A percentile compares a stretch with the other conserved stretches of the same genome.
Evolutionary conservation across 2,329 filamentous ascomycete genomes (phyloP).

Genomic region (Microcera coccophila): DNA sequence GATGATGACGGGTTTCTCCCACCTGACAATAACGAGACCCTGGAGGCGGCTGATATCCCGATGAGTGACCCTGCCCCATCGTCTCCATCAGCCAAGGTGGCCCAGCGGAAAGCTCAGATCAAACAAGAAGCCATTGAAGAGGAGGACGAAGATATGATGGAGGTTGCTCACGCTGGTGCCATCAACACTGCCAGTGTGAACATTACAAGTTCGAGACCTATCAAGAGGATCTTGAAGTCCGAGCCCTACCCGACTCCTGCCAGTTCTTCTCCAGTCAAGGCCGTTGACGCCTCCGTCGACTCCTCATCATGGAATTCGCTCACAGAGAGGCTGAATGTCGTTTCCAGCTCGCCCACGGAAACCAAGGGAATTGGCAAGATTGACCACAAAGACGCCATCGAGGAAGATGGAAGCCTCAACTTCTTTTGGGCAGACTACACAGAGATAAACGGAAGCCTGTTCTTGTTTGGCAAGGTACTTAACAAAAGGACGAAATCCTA

Average conservation of each 20-base stretch:
- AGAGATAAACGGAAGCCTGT: constrained; percentile 85
- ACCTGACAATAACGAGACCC: constrained; percentile 53
- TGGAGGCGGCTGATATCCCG: constrained; percentile 47
- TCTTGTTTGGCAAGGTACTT: constrained; percentile 91
- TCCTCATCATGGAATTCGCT: constrained; percentile 85
- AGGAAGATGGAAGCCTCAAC: constrained; percentile 83
- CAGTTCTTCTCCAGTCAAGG: constrained; percentile 70
- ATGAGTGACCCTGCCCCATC: constrained; percentile 86
- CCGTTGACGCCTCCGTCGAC: constrained; percentile 61
- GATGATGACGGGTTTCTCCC: constrained; percentile 57
- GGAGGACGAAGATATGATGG: constrained; percentile 80
- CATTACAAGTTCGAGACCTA: constrained; percentile 68
- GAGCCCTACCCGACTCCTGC: constrained; percentile 65
- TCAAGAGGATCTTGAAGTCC: constrained; percentile 69
- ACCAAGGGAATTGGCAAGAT: constrained; percentile 71
- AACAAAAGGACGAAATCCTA: constrained; percentile 77
- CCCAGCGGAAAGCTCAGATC: constrained; percentile 62
- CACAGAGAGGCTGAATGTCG: constrained; percentile 78
- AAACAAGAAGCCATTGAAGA: constrained; percentile 56
- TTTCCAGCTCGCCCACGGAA: constrained; percentile 68
- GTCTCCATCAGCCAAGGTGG: constrained; percentile 76
- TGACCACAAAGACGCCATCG: constrained; percentile 77
- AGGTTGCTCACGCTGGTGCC: constrained; percentile 73
- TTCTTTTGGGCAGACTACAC: constrained; percentile 98
- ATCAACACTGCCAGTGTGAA: constrained; percentile 73